Percentiles rank a stretch among this genome's conserved stretches.
These are phyloP conservation scores for Wickerhamiella occidentalis DNA, from an alignment of 805 yeast species.

Conservation along the genomic window DNA sequence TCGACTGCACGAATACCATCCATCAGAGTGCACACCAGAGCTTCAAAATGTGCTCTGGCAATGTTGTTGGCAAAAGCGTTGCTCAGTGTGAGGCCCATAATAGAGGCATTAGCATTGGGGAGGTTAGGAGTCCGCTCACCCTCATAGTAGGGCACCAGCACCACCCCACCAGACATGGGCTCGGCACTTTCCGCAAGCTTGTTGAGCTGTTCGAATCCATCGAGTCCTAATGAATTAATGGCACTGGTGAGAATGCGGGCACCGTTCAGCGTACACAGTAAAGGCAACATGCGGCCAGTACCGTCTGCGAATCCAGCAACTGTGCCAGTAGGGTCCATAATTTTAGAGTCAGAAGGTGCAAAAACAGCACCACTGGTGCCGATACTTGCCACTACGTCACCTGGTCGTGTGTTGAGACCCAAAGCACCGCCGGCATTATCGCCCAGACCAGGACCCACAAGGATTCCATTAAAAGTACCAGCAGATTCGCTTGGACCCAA, in stretches of 20 bases:
- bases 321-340: slow-evolving; percentile 20
- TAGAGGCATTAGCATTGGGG: slow-evolving; percentile 19
- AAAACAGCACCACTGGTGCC: slow-evolving; percentile 24
- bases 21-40: slow-evolving; percentile 20
- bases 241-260: slow-evolving; percentile 19
- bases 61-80: slow-evolving; percentile 16
- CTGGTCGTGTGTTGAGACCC: slow-evolving; percentile 17
- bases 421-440: slow-evolving; percentile 24
- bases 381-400: slow-evolving; percentile 20
- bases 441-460: slow-evolving; percentile 22
- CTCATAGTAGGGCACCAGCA: slow-evolving; percentile 21
- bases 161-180: slow-evolving; percentile 19
- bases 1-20: slow-evolving; percentile 18
- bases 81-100: slow-evolving; percentile 19
- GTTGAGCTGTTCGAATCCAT: slow-evolving; percentile 15
- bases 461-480: slow-evolving; percentile 15
- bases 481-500: slow-evolving; percentile 15
- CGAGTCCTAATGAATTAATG: slow-evolving; percentile 11
- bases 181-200: slow-evolving; percentile 16
- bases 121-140: slow-evolving; percentile 25
- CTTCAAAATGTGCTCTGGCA: slow-evolving; percentile 22
- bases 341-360: slow-evolving; percentile 13
- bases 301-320: slow-evolving; percentile 23
- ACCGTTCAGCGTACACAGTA: slow-evolving; percentile 22
- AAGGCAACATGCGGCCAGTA: slow-evolving; percentile 19